These are phyloP conservation scores for Fragaria ananassa DNA, from an alignment of 306 rosid species.

Conservation along the genomic window DNA sequence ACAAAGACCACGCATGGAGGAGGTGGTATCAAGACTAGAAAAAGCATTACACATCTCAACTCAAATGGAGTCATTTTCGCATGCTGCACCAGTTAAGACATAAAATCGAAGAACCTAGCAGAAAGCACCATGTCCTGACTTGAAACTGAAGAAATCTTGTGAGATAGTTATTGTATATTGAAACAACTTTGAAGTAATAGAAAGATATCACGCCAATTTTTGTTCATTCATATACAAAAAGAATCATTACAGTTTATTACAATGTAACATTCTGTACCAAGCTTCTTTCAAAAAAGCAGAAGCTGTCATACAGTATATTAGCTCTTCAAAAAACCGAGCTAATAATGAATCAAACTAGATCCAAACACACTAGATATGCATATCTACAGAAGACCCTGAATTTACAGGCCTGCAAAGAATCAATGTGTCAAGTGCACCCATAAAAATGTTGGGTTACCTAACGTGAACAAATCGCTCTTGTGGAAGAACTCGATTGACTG, in stretches of 20 bases:
- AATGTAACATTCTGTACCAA: conserved; percentile 27
- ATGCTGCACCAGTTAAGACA: neutral
- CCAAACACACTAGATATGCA: neutral
- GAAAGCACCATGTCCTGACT: neutral
- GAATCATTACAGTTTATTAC: conserved; percentile 14
- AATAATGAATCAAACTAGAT: conserved; percentile 26
- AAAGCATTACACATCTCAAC: conserved; percentile 41
- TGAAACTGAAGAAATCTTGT: neutral
- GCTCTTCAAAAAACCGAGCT: conserved; percentile 62
- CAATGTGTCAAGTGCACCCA: conserved; percentile 10
- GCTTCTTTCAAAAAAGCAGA: conserved; percentile 52
- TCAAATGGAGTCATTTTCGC: conserved; percentile 19
- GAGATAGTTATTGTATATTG: conserved; percentile 8
- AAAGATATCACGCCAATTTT: conserved; percentile 11
- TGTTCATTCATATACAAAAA: conserved; percentile 11
- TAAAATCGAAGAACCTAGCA: neutral
- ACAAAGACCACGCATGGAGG: conserved; percentile 53
- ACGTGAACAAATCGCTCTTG: conserved; percentile 55
- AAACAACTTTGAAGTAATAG: neutral
- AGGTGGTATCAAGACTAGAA: conserved; percentile 41
- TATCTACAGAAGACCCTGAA: conserved; percentile 21
- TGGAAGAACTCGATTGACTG: conserved; percentile 36
- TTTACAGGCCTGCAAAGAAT: conserved; percentile 31
- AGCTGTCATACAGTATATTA: conserved; percentile 40
- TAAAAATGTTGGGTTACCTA: conserved; percentile 51